Evolutionary conservation across 441 rosid species (phyloP), one percentile per base, ranked within the genome.

Genomic region (Gossypium trilobum): DNA sequence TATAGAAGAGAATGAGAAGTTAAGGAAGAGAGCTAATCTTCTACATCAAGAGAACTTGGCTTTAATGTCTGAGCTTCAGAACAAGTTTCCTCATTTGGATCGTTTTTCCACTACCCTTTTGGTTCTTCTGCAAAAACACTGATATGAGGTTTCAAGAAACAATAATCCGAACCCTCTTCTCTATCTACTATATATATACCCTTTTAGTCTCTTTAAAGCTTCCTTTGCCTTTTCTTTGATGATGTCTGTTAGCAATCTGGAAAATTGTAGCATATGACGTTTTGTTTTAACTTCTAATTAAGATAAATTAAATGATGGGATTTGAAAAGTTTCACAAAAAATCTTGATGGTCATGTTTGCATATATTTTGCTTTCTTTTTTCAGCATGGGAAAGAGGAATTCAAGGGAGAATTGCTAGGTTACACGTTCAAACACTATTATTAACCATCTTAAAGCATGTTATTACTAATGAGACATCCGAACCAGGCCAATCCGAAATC

Each of bases 41-140:
- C 85, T 84, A 3, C 80, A 74, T 51, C 83, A 71, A 76, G 87
- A 84, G 72, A 84, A 84, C 71, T 56, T 78, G 27, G 80, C 74
- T 52, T 77, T 84, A 55, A 60, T 80, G 77, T 71, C 78, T 29
- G 81, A 84, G 72, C 57, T 82, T 63, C 84, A 78, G 73, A 77
- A 71, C 14, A 82, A 80, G 61, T 74, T 82, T 54, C 70, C 85
- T 54, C 78, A 76, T 48, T 74, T 75, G 75, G 79, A 72, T 78
- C 70, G 64, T 27, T 70, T 70, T 78, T 78, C 84, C n/a, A 39
- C 79, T 54, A 68, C 81, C 73, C 78, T 79, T 56, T 72, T 76
- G 44, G 75, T 78, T 62, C 78, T 77, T 61, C 67, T 76, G 19
- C 79, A 73, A 23, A 76, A 75, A 58, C 56, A 75, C 9, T 74